Base-by-base conservation (phyloP, 176 grass and related monocot species). In the Avena sativa region DNA sequence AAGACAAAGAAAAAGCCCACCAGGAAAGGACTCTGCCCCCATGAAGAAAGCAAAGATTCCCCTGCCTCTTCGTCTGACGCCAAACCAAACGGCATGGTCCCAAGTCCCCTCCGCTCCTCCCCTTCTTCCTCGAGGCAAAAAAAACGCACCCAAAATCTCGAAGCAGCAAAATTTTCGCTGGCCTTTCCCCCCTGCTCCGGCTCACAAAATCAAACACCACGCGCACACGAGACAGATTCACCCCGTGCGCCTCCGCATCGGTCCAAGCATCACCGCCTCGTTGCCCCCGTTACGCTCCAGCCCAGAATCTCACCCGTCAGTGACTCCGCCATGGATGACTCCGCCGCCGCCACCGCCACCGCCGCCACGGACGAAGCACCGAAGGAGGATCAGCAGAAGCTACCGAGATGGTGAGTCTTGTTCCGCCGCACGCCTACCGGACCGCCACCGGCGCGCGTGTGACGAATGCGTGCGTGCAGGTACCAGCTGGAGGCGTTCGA, bases 401-500 rank as follows among this genome's bases (percentile, higher is more conserved):
- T 68, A 28, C 79, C 76, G 0, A 49, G 92, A 88, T 91, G 89
- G 85, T 92, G 78, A 87, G 79, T 66, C 2, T 20, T 15, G 20
- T 14, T 30, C 13, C 38, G 5, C 13, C 9, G 13, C 40, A 4
- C 56, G 63, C 21, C 63, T 46, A 21, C 1, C 1, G 40, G 19
- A 4, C 34, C 2, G 43, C 74, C 47, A 21, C 34, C 59, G 19
- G 36, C 50, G 53, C 46, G 61, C 72, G 48, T 12, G 11, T 48
- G 5, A 53, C 25, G 46, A 55, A 52, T 19, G 17, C 64, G 28
- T 19, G 62, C 48, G 8, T 40, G 69, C 84, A 93, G 91, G 89
- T 97, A 97, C 88, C 95, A 97, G 84, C 74, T 91, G 19, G 95
- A 97, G 90, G 95, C 95, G 87, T 78, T 94, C 78, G 95, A 97